Evolutionary conservation across 2,329 filamentous ascomycete species (phyloP).

Genomic region (Xylariaceae sp.): DNA sequence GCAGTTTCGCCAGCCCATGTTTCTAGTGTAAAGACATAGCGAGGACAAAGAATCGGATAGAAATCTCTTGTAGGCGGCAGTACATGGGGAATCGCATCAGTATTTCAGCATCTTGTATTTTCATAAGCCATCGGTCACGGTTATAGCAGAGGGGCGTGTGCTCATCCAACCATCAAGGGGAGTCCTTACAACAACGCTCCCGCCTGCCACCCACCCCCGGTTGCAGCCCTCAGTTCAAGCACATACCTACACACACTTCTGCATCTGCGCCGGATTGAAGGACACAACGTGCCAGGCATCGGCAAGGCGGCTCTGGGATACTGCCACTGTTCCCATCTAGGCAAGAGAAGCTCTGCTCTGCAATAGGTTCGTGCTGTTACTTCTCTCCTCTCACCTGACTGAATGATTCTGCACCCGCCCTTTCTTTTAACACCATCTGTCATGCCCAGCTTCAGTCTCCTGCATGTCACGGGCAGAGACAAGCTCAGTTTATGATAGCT

Average conservation of each 20-base stretch:
- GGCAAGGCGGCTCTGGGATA: no score
- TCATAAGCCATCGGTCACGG: slow-evolving; percentile 4
- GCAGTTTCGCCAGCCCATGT: slow-evolving; percentile 7
- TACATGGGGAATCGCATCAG: slow-evolving; percentile 15
- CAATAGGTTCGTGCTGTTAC: slow-evolving; percentile 22
- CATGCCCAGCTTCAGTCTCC: slow-evolving; percentile 8
- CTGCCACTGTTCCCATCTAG: no score
- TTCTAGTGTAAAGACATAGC: slow-evolving; percentile 1
- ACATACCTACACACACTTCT: neutral
- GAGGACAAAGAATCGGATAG: slow-evolving; percentile 20
- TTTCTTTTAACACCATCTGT: slow-evolving; percentile 4
- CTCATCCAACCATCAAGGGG: slow-evolving; percentile 14
- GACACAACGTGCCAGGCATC: no score
- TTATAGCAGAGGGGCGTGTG: slow-evolving; percentile 19
- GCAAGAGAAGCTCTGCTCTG: slow-evolving; percentile 3
- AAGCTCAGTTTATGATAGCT: slow-evolving; percentile 25
- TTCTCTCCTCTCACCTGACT: slow-evolving; percentile 22
- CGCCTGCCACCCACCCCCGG: slow-evolving; percentile 3
- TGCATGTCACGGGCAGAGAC: slow-evolving; percentile 20
- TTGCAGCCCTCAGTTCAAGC: slow-evolving; percentile 1
- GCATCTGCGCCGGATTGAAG: no score
- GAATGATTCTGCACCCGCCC: slow-evolving; percentile 21
- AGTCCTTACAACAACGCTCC: slow-evolving; percentile 1
- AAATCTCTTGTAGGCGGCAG: slow-evolving; percentile 15
- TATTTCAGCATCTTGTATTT: slow-evolving; percentile 9